Base-by-base conservation (phyloP, 1,284 basidiomycete genomes). In the Apiotrichum domesticum region DNA sequence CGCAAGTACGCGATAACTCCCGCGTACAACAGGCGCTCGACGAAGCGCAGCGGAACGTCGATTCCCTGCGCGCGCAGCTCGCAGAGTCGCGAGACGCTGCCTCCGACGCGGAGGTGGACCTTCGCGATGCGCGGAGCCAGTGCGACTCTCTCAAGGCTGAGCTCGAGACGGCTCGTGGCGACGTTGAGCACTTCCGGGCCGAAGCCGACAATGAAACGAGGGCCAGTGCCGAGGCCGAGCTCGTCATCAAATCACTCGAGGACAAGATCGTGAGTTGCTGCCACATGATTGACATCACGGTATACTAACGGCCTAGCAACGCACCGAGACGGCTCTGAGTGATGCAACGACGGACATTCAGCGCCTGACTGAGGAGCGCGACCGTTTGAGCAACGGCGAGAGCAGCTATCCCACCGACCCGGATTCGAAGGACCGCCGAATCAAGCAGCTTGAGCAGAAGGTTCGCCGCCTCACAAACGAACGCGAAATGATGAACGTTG, bases 401-500 rank as follows among this genome's bases (percentile, higher is more conserved):
- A 39, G 35, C 37, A 39, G 37, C 37, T 7, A 39, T 8, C 41
- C 41, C 8, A 39, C 37, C 37, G 37, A 39, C 6, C 41, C 8
- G 9, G 41, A 42, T 13, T 11, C 41, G 29, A 51, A 51, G 50
- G 50, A 51, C 50, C 29, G 32, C 13, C 40, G 40, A 13, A 51
- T 51, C 50, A 51, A 42, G 50, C 33, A 7, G n/a, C 50, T 51
- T 6, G 50, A 51, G 33, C 41, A 33, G 8, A 41, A 51, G 41
- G 9, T 51, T 8, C 40, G 67, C 39, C 40, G 41, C 14, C 41
- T 51, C 15, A 32, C 32, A 4, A 21, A 51, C 39, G 41, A 51
- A 14, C 50, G 40, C n/a, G 50, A 51, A 33, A 33, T 51, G 41
- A 33, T 43, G 40, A 42, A 41, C 8, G 50, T 51, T 3, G 50